Evolutionary conservation across 352 stramenopile genomes (phyloP), one percentile per base, ranked within the genome.

Genomic region (Globisporangium polare): DNA sequence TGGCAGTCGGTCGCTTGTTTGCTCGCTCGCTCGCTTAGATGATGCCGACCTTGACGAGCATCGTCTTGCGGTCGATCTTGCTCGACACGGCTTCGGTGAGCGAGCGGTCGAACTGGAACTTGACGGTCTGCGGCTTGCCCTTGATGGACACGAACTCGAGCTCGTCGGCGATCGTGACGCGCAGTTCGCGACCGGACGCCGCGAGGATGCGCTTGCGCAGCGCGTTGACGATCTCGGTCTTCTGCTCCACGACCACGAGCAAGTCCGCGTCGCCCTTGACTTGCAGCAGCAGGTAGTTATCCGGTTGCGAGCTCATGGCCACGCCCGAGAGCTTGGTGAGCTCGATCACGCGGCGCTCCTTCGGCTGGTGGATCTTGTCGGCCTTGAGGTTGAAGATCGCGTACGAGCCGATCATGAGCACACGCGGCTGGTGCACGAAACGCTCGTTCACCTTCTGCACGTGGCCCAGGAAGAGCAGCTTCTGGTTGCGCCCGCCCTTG

Each of bases 401-500:
- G 57, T 74, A 81, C 59, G 91, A 78, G 41, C 74, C 82, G 22
- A 94, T 83, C 62, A 94, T 77, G 20, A 94, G 73, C 55, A 90
- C 77, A 52, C 85, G 83, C 29, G 73, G 61, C 67, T 94, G 85
- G 66, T 91, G 81, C 27, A 88, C 82, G 58, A 89, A 92, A 29
- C 85, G 83, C 66, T 94, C 83, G 49, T 94, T 94, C 58, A 94
- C 80, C 65, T 94, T 94, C 46, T 85, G 72, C 42, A 91, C 84
- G 9, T 81, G 74, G 26, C 64, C 71, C 15, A 87, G 68, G 69
- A 94, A 94, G 17, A 92, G 56, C 37, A 94, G 66, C 46, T 90
- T 86, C 61, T 88, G 74, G 51, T 75, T 56, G 29, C 50, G 67
- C 37, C 20, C 22, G 7, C 66, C 75, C 51, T 83, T 77, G 27